Evolutionary conservation across 345 rosid genomes (phyloP).

Genomic region (Boechera retrofracta): DNA sequence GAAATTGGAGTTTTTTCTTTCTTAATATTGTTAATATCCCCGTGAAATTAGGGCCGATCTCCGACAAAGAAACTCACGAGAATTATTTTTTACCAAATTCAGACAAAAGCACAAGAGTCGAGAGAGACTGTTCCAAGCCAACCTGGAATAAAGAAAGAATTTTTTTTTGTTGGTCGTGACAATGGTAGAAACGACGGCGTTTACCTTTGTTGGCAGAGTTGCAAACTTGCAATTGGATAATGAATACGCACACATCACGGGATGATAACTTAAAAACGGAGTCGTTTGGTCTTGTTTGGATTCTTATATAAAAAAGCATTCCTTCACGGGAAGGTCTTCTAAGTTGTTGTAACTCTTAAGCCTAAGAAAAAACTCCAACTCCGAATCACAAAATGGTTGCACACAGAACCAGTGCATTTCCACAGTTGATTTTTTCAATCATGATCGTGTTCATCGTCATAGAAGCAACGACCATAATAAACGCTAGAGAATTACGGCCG

Average conservation of each 20-base stretch:
- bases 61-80: slow-evolving; percentile 48
- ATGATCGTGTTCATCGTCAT: slow-evolving; percentile 20
- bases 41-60: slow-evolving; percentile 44
- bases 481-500: slow-evolving; percentile 66
- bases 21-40: slow-evolving; percentile 1
- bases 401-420: background rate
- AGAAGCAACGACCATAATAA: slow-evolving; percentile 7
- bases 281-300: slow-evolving; percentile 3
- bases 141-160: slow-evolving; percentile 9
- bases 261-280: slow-evolving; percentile 8
- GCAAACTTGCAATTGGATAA: background rate
- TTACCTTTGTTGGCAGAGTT: background rate
- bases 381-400: slow-evolving; percentile 22
- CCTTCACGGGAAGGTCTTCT: slow-evolving; percentile 26
- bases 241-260: background rate
- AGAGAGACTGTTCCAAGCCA: slow-evolving; percentile 35
- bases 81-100: background rate
- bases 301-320: slow-evolving; percentile 16
- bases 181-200: too few relatives aligned
- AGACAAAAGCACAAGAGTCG: slow-evolving; percentile 39
- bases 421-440: slow-evolving; percentile 32
- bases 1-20: background rate
- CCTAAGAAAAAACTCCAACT: background rate
- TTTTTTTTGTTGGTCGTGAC: background rate
- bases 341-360: background rate